Base-by-base conservation (phyloP, 768 basidiomycete species). In the Pleurotus eryngii region DNA sequence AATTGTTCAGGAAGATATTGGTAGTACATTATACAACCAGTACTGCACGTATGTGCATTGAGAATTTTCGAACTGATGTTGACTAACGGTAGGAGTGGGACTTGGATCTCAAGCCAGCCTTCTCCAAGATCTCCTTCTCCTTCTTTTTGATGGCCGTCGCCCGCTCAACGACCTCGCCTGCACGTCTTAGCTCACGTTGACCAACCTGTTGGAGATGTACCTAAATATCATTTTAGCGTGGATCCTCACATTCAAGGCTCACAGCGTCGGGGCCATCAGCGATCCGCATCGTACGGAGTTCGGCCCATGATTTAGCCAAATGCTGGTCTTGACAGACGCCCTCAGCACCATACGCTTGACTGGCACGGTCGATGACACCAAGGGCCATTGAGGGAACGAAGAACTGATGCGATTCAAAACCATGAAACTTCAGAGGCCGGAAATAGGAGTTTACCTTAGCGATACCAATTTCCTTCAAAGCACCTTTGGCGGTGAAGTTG, bases 181-280 rank as follows among this genome's bases (percentile, higher is more conserved):
- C 92, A 20, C 92, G 85, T 73, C 82, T 89, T 61, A 98, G 76
- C 73, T 98, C 96, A 47, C 86, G 77, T 66, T 89, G 88, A 7
- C 95, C 96, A 45, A 98, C 90, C 73, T 98, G 95, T 70, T 95
- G 93, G 51, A 97, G 87, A 72, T 98, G 95, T 3, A 97, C 92
- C 81, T 92, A 56, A 37, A 8, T 26, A 26, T 5, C 24, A 5
- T 26, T 26, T 26, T 26, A 26, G 24, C 24, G 24, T 26, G 24
- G 24, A 26, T 26, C 24, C 24, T 26, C 24, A 26, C 5, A 24
- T 12, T n/a, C 45, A 49, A 20, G 40, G 46, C 53, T 61, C 60
- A 86, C 89, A 65, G 87, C 90, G 66, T 92, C 90, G 43, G 90
- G 90, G n/a, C 90, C 90, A 71, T 93, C 92, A 56, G 92, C 92